These are phyloP conservation scores for Lipomyces starkeyi DNA, from an alignment of 805 yeast genomes.

Conservation along the genomic window DNA sequence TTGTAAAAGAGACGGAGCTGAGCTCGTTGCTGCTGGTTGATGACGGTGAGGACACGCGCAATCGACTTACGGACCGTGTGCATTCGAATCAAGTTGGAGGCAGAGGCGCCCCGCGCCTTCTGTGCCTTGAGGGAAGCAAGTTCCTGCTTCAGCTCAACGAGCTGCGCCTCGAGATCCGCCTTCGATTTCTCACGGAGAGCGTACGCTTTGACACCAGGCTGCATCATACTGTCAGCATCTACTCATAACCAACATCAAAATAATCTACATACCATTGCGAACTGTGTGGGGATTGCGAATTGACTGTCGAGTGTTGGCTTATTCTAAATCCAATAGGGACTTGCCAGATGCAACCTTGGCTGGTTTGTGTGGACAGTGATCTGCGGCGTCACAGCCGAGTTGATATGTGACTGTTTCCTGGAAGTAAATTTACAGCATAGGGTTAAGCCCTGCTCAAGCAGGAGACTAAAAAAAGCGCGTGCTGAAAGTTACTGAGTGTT, in stretches of 20 bases:
- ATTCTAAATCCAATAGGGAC: background rate
- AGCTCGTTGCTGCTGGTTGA: slow-evolving; percentile 95
- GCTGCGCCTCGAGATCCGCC: slow-evolving; percentile 93
- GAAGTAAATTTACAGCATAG: background rate
- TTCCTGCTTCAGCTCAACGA: slow-evolving; percentile 95
- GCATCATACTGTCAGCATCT: slow-evolving; percentile 5
- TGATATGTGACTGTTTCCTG: background rate
- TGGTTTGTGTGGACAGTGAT: background rate
- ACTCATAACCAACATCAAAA: background rate
- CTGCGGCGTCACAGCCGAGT: background rate
- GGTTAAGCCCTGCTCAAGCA: background rate
- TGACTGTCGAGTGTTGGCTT: background rate
- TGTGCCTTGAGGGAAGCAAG: slow-evolving; percentile 95
- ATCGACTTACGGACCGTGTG: slow-evolving; percentile 94
- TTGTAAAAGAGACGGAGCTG: slow-evolving; percentile 94
- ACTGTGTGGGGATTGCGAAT: background rate
- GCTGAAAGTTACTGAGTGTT: background rate
- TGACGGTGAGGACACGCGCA: slow-evolving; percentile 96
- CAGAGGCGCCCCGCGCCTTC: slow-evolving; percentile 86
- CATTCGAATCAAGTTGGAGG: slow-evolving; percentile 77
- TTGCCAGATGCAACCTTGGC: background rate
- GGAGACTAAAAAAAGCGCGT: background rate
- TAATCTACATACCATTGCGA: slow-evolving; percentile 9
- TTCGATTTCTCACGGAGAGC: slow-evolving; percentile 97
- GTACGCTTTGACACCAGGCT: slow-evolving; percentile 70